Base-by-base conservation (phyloP, 176 grass and related monocot genomes). In the Olyra latifolia region DNA sequence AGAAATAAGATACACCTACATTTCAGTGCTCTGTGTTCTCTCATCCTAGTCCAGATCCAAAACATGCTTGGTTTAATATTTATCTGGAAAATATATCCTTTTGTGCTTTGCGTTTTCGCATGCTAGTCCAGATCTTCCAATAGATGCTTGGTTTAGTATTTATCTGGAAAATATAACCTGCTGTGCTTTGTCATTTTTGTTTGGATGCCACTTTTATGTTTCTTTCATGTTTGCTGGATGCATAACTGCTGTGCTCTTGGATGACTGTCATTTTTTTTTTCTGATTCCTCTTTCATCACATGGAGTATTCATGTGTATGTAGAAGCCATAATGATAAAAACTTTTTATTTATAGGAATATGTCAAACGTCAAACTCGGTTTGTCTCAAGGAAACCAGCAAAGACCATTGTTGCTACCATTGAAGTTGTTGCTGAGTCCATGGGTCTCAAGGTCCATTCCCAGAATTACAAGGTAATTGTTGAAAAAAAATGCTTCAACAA, bases 331-430 rank as follows among this genome's bases (percentile, higher is more conserved):
- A 10, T 82, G 10, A 49, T 64, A 30, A n/a, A n/a, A 5, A 69
- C 76, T 65, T 88, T 84, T 19, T 35, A 28, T 77, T 50, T 55
- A 35, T 69, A 99, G 96, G 96, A 99, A 28, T 95, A 58, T 84
- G 88, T 99, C 66, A 93, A 89, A 80, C 84, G 90, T 7, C 96
- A 99, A 89, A 99, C 96, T 49, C 92, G 96, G 47, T 99, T 99
- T 79, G 88, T 99, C 60, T 99, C 96, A 11, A 83, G 92, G 58
- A 88, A 93, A 84, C 88, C 96, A 35, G 86, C 92, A 57, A 93
- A 82, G 54, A 89, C 66, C 50, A 93, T 99, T 49, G 72, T 93
- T 45, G 88, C 84, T 80, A 95, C 84, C 22, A 95, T 95, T 76
- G 86, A 89, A 75, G 82, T 56, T 85, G 92, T 91, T 67, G 82